Percentiles rank a stretch among this genome's conserved stretches.
Conservation (phyloP, 352 stramenopile species). For the Pythium phragmitis region DNA sequence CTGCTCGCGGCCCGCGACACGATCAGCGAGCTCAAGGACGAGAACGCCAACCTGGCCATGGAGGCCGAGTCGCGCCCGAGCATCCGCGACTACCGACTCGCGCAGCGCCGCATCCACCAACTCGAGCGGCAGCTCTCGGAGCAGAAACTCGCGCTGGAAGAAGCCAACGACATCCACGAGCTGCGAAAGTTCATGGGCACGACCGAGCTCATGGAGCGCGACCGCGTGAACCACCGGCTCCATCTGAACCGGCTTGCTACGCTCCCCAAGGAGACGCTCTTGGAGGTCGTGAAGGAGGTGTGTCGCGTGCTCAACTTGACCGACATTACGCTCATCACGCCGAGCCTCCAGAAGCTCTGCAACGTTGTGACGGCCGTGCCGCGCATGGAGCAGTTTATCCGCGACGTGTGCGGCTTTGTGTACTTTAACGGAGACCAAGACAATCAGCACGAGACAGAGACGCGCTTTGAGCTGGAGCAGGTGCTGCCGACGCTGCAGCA, state of each 20-base stretch:
- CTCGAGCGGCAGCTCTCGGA: conserved; percentile 76
- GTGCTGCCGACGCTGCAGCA: conserved; percentile 69
- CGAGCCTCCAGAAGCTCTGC: conserved; percentile 79
- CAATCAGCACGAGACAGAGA: conserved; percentile 23
- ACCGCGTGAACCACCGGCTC: conserved; percentile 76
- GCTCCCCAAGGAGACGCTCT: conserved; percentile 67
- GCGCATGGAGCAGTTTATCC: conserved; percentile 86
- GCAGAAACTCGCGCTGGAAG: conserved; percentile 70
- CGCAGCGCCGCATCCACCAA: conserved; percentile 70
- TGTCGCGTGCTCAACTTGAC: conserved; percentile 78
- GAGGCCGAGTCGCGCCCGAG: conserved; percentile 78
- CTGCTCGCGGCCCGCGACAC: conserved; percentile 55
- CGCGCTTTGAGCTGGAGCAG: conserved; percentile 58
- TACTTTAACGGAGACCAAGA: conserved; percentile 41
- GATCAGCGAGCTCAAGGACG: conserved; percentile 73
- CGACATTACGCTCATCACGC: conserved; percentile 79
- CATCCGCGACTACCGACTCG: conserved; percentile 77
- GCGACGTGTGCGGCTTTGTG: conserved; percentile 78
- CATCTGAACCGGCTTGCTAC: conserved; percentile 76
- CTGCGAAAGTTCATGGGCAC: conserved; percentile 82
- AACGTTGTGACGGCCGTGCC: conserved; percentile 78
- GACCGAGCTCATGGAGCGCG: conserved; percentile 73
- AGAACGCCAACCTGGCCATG: conserved; percentile 75
- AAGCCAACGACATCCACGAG: conserved; percentile 74
- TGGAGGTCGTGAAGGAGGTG: conserved; percentile 85